Evolutionary conservation across 352 stramenopile species (phyloP), one percentile per base, ranked within the genome.

Genomic region (Globisporangium splendens): DNA sequence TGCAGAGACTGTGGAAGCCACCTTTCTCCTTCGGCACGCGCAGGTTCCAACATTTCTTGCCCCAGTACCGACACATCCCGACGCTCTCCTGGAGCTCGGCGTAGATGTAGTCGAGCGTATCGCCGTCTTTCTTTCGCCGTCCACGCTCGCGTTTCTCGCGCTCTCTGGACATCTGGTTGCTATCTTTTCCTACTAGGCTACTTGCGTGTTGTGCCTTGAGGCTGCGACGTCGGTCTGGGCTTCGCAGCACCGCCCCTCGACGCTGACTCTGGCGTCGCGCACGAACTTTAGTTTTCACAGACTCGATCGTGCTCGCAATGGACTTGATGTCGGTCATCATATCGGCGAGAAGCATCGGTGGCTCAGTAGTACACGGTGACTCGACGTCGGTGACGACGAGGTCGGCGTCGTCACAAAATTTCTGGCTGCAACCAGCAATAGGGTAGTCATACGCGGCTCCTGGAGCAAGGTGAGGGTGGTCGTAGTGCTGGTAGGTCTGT

Each of bases 21-120:
- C 65, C 65, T 22, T 65, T 72, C n/a, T 56, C 62, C 39, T 72
- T 72, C 15, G 67, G 10, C 14, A 59, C 65, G 39, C 65, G 60
- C 20, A 57, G 38, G 35, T 57, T 57, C 39, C 43, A 46, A 51
- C 63, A 70, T 22, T 60, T 48, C 52, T 67, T 70, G 41, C 62
- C 59, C 46, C 59, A 62, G 51, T 70, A 70, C 13, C 54, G 39
- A 46, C 63, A 70, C 41, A 61, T 54, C 31, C 33, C 21, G 20
- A 42, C 54, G 31, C 42, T 61, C 12, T 48, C 33, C 20, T 53
- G 62, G 10, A 62, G 47, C 56, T 62, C 56, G 47, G 39, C 47
- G 56, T 62, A 61, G 54, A 61, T 61, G 54, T 35, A 52, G 44
- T 54, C 54, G 5, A 61, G 54, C 35, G 54, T 21, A 6, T 52